phyloP scores from a whole-genome alignment of 2,329 filamentous ascomycete genomes.

The Phaeomoniella chlamydospora region DNA sequence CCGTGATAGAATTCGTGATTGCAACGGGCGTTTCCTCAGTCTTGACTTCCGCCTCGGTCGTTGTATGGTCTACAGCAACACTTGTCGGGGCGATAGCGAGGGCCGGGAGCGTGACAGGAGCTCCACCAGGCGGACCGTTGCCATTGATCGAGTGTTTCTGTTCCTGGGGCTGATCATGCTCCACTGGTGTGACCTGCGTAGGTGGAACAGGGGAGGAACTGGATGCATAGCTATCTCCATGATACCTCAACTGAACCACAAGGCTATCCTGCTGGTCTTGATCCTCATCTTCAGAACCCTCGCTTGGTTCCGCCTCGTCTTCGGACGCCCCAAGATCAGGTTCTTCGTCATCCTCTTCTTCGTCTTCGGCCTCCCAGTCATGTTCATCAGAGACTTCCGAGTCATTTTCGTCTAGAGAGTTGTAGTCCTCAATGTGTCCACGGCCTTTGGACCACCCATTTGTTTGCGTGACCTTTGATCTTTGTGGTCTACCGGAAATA shows the following conservation, averaged over 20 bases:
- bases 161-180: not conserved
- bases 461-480: conserved; percentile 11
- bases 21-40: too few relatives aligned
- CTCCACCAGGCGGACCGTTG: not conserved
- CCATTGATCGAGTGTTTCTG: not conserved
- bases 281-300: conserved; percentile 27
- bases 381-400: conserved; percentile 46
- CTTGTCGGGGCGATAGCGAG: not conserved
- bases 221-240: conserved; percentile 1
- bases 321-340: conserved; percentile 27
- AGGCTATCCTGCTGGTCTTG: conserved; percentile 44
- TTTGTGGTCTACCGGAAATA: conserved; percentile 25
- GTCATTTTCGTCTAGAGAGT: conserved; percentile 50
- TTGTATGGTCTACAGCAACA: not conserved
- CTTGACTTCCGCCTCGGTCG: not conserved
- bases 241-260: conserved; percentile 55
- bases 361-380: conserved; percentile 63
- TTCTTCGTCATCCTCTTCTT: conserved; percentile 55
- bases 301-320: conserved; percentile 14
- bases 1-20: too few relatives aligned
- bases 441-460: conserved; percentile 18
- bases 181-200: not conserved
- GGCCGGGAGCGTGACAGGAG: not conserved
- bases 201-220: not conserved
- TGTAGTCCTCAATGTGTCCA: conserved; percentile 37